Percentiles rank a stretch among this genome's conserved stretches.
These are phyloP conservation scores for Panicum virgatum DNA, from an alignment of 202 grass and related monocot genomes.

Conservation along the genomic window DNA sequence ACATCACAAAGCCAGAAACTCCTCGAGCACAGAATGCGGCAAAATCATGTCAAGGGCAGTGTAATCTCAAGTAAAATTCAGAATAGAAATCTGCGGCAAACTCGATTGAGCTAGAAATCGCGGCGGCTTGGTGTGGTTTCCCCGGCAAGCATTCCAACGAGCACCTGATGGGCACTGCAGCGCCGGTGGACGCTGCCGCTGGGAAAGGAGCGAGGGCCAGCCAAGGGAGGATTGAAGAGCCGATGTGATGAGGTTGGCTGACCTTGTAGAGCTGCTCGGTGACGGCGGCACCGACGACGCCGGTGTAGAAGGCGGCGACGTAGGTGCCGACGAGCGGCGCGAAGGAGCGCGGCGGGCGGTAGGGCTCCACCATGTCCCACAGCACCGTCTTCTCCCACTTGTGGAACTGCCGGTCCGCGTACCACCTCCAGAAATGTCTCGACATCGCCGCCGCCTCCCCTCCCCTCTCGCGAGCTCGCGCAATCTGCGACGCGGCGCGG, in stretches of 20 bases:
- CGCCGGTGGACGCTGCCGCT: neutral
- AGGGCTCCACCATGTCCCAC: conserved; percentile 96
- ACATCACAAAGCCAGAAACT: neutral
- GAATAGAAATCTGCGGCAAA: too few species aligned
- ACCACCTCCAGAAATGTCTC: conserved; percentile 86
- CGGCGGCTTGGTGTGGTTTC: neutral
- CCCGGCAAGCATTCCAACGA: conserved; percentile 29
- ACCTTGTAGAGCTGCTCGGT: conserved; percentile 97
- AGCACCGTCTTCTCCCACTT: conserved; percentile 94
- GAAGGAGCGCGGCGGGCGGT: conserved; percentile 74
- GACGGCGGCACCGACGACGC: conserved; percentile 69
- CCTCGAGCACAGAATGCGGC: neutral
- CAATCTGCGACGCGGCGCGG: neutral
- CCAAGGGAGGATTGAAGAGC: too few species aligned
- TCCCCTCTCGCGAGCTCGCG: neutral
- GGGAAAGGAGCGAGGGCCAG: neutral
- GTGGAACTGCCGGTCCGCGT: conserved; percentile 87
- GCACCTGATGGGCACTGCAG: neutral
- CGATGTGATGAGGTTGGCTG: neutral
- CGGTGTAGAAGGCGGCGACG: conserved; percentile 95
- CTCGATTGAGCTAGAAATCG: neutral
- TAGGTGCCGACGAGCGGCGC: conserved; percentile 72
- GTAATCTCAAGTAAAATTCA: neutral
- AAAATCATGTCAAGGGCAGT: neutral
- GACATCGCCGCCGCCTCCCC: conserved; percentile 44